Evolutionary conservation across 176 grass and related monocot species (phyloP).

Genomic region (Typha latifolia): DNA sequence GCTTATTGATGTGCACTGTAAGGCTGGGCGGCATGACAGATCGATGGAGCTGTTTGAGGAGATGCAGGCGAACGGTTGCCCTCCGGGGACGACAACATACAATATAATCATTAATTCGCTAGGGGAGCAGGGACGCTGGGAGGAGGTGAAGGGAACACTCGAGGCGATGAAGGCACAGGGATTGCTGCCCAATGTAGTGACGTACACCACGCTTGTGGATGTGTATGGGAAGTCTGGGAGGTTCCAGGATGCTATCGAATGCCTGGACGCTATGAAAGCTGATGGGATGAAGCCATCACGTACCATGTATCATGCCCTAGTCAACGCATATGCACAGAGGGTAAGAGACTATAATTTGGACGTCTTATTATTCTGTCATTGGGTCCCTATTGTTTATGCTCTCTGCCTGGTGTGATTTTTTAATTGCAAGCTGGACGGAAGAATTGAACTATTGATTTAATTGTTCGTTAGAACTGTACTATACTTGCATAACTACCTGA

Average conservation of each 20-base stretch:
- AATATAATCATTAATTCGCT: conserved; percentile 92
- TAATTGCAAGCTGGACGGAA: too few species aligned
- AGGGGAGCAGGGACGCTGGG: conserved; percentile 53
- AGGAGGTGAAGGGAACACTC: conserved; percentile 57
- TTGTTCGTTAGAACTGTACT: too few species aligned
- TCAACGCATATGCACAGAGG: conserved; percentile 93
- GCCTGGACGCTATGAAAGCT: conserved; percentile 79
- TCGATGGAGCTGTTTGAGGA: conserved; percentile 76
- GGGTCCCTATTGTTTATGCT: neutral
- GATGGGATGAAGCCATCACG: conserved; percentile 57
- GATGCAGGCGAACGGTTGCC: conserved; percentile 63
- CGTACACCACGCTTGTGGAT: conserved; percentile 93
- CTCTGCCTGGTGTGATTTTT: neutral
- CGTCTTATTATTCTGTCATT: neutral
- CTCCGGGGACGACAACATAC: conserved; percentile 61
- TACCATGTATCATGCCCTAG: conserved; percentile 91
- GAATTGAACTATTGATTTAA: too few species aligned
- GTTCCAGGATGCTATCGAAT: conserved; percentile 80
- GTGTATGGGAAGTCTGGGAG: conserved; percentile 85
- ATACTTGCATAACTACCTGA: too few species aligned
- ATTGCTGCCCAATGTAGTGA: conserved; percentile 70
- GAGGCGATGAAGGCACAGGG: conserved; percentile 64
- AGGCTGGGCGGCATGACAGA: conserved; percentile 59
- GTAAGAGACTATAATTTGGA: conserved; percentile 22
- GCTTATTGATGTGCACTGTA: conserved; percentile 64